Conservation (phyloP, 1,284 basidiomycete species). For the Ustilago shanxiensis region DNA sequence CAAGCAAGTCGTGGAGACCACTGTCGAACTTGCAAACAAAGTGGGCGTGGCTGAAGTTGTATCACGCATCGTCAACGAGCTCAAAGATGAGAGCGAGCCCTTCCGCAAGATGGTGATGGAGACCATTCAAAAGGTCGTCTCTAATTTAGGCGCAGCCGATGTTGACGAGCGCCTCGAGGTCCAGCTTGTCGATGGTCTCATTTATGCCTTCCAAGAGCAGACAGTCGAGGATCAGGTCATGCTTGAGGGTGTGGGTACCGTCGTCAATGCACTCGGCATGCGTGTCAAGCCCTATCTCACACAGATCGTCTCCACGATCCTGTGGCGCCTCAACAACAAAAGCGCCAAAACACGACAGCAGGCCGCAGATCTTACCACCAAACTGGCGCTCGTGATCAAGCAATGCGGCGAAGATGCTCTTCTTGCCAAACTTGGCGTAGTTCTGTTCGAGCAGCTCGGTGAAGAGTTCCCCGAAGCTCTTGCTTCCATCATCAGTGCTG, state of each 20-base stretch:
- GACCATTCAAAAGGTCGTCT: constrained; percentile 96
- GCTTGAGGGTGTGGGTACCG: constrained; percentile 97
- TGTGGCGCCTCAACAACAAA: constrained; percentile 99
- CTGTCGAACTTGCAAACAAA: constrained; percentile 96
- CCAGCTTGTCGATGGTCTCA: constrained; percentile 95
- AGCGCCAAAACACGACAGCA: constrained; percentile 98
- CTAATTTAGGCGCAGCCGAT: constrained; percentile 91
- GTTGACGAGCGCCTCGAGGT: constrained; percentile 96
- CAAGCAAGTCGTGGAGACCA: constrained; percentile 97
- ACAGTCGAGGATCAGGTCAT: constrained; percentile 98
- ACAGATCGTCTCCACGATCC: constrained; percentile 98
- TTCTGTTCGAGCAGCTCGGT: constrained; percentile 97
- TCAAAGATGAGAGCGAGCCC: constrained; percentile 86
- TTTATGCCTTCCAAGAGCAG: constrained; percentile 99
- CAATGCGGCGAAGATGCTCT: constrained; percentile 97
- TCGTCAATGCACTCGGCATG: constrained; percentile 94
- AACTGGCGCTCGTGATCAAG: constrained; percentile 96
- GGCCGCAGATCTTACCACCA: constrained; percentile 94
- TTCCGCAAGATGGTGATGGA: constrained; percentile 99
- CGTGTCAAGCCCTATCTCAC: constrained; percentile 99
- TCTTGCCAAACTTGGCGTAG: constrained; percentile 94
- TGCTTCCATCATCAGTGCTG: constrained; percentile 95
- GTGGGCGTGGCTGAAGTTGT: constrained; percentile 96
- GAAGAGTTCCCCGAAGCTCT: constrained; percentile 99
- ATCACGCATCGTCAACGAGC: constrained; percentile 91